Evolutionary conservation across 2,329 filamentous ascomycete genomes (phyloP), one percentile per base, ranked within the genome.

Genomic region (Arthrobotrys sphaeroides): DNA sequence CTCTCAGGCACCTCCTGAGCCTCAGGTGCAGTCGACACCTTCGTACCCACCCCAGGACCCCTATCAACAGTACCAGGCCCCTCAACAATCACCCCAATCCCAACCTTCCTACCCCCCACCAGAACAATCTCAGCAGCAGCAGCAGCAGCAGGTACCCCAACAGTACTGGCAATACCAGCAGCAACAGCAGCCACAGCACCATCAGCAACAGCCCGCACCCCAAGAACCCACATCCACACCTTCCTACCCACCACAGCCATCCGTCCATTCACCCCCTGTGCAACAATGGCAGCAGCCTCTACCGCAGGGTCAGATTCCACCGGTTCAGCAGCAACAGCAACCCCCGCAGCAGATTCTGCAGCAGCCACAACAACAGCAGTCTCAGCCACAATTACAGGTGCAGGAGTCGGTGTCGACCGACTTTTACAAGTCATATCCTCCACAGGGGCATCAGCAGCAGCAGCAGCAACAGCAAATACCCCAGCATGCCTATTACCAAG

Each of bases 131-230:
- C 72, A 78, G 2, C 79, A 81, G 22, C 73, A n/a, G n/a, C 33
- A 26, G 74, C 77, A 42, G 69, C 77, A 60, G 69, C 78, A 40
- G 65, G 78, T 82, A 33, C 83, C 84, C 70, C 83, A 84, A 73
- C 83, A 84, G 10, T 86, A 87, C 77, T 87, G 85, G 85, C 85
- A 86, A 77, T 83, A 85, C 40, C 82, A 36, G 51, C 61, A n/a
- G n/a, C 82, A 83, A 31, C 84, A 84, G 61, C 66, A 72, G 51
- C 61, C 66, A 12, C 74, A 76, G 31, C 73, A 60, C 13, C 60
- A 66, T n/a, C n/a, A n/a, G 20, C 18, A 28, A 60, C 64, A 62
- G 13, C 62, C 51, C 1, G 33, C 53, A 7, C 57, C 43, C 22
- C 51, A 68, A 42, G 42, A 43, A 13, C 42, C 72, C 68, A 24